Base-by-base conservation (phyloP, 108 stramenopile genomes). In the Cyclotella choctawhatcheeana region DNA sequence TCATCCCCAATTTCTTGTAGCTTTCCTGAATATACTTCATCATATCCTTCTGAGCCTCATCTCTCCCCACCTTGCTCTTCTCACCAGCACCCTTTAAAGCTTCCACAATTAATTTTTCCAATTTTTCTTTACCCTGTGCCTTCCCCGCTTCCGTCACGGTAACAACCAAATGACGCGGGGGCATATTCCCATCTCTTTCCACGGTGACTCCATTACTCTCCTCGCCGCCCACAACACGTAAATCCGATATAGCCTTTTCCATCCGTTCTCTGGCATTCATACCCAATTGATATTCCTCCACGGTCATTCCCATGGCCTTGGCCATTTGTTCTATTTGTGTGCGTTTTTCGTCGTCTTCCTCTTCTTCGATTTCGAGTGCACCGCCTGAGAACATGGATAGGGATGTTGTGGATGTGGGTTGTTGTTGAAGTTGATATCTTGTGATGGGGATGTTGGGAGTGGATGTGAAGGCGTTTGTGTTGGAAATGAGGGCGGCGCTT, bases 231-330 rank as follows among this genome's bases (percentile, higher is more conserved):
- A 64, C 66, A 0, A 89, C 75, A 25, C 88, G 83, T 2, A 86
- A 53, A 14, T 78, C 71, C 54, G 85, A 79, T 48, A 94, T 69
- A 6, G 72, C 73, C 20, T 68, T 68, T 20, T 73, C 77, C 76
- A 94, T 79, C 10, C 74, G 59, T 17, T 62, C 53, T 22, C 89
- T 83, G 16, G 91, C 91, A 18, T 82, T 80, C 64, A 94, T 88
- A 10, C 86, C 93, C 6, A 91, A 60, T 67, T 87, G 83, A 67
- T 94, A 94, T 69, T 94, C 90, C 27, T 88, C 87, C 16, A 90
- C 79, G 55, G 90, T 78, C 87, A 95, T 90, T 32, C 89, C 89
- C 91, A 95, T 92, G 17, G 91, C 87, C 51, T 83, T 83, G 56
- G 94, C 90, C 30, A 81, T 79, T 54, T 86, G 58, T 73, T 86